Evolutionary conservation across 768 basidiomycete species (phyloP).

Genomic region (Pulveroboletus sp.): DNA sequence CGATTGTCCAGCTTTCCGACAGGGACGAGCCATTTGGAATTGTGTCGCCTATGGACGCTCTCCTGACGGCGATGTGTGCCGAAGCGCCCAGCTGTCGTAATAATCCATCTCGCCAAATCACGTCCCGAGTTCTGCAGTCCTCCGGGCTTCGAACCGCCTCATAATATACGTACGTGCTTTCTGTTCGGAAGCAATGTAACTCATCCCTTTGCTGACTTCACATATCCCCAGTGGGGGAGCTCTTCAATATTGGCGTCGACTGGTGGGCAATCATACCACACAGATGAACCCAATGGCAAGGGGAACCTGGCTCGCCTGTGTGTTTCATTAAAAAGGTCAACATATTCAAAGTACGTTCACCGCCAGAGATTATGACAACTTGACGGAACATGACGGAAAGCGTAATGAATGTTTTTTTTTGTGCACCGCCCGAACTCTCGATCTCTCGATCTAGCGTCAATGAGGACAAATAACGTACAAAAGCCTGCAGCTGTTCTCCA

Average conservation of each 20-base stretch:
- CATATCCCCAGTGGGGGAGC: neutral
- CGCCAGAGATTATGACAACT: slow-evolving; percentile 4
- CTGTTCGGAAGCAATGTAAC: neutral
- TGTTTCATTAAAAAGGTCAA: neutral
- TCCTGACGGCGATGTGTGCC: neutral
- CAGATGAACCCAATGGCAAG: neutral
- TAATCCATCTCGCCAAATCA: neutral
- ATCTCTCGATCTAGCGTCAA: slow-evolving; percentile 25
- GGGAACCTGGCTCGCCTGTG: neutral
- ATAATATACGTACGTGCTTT: neutral
- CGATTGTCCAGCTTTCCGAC: too few relatives aligned
- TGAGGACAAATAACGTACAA: slow-evolving; percentile 33
- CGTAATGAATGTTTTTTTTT: slow-evolving; percentile 7
- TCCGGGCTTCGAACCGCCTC: neutral
- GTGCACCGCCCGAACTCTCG: slow-evolving; percentile 12
- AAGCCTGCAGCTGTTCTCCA: slow-evolving; percentile 6
- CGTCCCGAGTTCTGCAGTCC: neutral
- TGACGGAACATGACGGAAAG: slow-evolving; percentile 19
- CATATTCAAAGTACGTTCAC: neutral
- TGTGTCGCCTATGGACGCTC: neutral
- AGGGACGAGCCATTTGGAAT: slow-evolving; percentile 3
- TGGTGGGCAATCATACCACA: neutral
- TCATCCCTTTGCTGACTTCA: too few relatives aligned
- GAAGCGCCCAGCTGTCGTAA: slow-evolving; percentile 2
- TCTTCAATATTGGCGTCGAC: too few relatives aligned